phyloP scores from a whole-genome alignment of 1,139 yeast species.

The Yamadazyma membranifaciens region DNA sequence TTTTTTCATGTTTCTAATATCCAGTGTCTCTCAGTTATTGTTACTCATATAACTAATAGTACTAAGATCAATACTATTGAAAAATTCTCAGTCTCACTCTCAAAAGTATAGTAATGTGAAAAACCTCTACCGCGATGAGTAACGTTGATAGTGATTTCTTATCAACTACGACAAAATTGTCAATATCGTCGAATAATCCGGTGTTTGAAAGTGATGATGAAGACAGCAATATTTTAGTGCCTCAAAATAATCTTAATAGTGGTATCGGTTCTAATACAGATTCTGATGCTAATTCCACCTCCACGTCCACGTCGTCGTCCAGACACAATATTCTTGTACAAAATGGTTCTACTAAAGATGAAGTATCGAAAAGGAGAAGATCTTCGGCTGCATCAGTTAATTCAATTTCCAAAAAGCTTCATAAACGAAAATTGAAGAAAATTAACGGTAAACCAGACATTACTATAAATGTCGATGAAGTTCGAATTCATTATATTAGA shows the following conservation, averaged over 20 bases:
- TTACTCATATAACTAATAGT: too few relatives aligned
- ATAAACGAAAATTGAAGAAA: constrained; percentile 7
- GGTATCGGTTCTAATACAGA: too few relatives aligned
- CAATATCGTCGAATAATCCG: constrained; percentile 2
- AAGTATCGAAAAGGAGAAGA: constrained; percentile 2
- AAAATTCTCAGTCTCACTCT: too few relatives aligned
- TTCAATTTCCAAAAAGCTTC: constrained; percentile 4
- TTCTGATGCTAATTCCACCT: neutral
- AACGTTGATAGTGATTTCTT: constrained; percentile 3
- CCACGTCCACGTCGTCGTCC: neutral
- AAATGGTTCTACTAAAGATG: neutral
- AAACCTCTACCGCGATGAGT: constrained; percentile 1
- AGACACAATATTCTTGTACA: too few relatives aligned
- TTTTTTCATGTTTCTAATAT: too few relatives aligned
- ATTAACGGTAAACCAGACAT: neutral
- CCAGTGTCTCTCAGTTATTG: too few relatives aligned
- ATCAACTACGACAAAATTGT: constrained; percentile 8
- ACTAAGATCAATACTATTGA: too few relatives aligned
- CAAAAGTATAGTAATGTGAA: too few relatives aligned
- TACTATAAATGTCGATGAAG: constrained; percentile 13
- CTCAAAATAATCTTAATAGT: neutral
- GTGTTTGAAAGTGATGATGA: neutral
- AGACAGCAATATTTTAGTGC: neutral
- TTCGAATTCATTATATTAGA: constrained; percentile 46
- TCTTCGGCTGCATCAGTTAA: neutral